Evolutionary conservation across 352 stramenopile genomes (phyloP).

Genomic region (Blastocystis sp.): DNA sequence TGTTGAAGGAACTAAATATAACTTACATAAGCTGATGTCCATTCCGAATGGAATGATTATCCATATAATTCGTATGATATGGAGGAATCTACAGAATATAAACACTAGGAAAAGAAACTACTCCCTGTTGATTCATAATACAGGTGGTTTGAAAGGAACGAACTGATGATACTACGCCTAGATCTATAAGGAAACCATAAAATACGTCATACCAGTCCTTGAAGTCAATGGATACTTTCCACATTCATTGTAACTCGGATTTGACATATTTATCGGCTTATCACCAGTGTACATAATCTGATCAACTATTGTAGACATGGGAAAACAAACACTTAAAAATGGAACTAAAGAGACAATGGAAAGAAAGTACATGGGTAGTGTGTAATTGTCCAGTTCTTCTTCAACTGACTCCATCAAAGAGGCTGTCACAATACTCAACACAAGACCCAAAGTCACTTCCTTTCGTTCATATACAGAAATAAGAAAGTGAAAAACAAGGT

Average conservation of each 20-base stretch:
- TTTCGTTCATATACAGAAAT: neutral
- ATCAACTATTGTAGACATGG: slow-evolving; percentile 6
- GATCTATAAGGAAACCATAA: no score
- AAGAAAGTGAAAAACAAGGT: neutral
- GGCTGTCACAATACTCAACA: neutral
- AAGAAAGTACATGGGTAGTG: slow-evolving; percentile 27
- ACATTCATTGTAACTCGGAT: neutral
- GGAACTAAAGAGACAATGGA: neutral
- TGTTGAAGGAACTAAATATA: no score
- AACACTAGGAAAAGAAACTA: no score
- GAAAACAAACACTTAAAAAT: slow-evolving; percentile 13
- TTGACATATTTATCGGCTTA: slow-evolving; percentile 7
- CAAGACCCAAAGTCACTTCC: neutral
- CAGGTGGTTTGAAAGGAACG: no score
- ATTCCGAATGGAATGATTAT: no score
- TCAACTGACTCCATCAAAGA: neutral
- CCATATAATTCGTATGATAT: no score
- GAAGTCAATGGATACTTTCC: no score
- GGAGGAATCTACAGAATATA: no score
- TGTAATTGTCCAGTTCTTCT: slow-evolving; percentile 48
- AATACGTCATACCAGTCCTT: no score
- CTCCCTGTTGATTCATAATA: no score
- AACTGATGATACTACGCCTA: no score
- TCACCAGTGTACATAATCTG: neutral
- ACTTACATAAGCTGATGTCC: no score